Percentiles rank a stretch among this genome's conserved stretches.
Conservation (phyloP, 345 rosid species). For the thale cress (Arabidopsis thaliana) region TAIR10.1 NC_003071.7:10050501-10051000, state of each 20-base stretch:
- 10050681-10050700: neutral
- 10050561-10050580: slow-evolving; percentile 38
- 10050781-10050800: neutral
- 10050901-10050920: no score
- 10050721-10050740: neutral
- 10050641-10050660: no score
- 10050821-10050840: neutral
- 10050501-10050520: neutral
- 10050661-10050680: neutral
- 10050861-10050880: no score
- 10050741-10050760: slow-evolving; percentile 9
- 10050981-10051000: no score
- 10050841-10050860: neutral
- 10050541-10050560: slow-evolving; percentile 22
- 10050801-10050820: neutral
- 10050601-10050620: neutral
- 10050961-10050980: no score
- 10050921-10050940: no score
- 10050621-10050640: no score
- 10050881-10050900: no score
- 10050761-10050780: neutral
- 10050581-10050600: no score
- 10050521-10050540: slow-evolving; percentile 13
- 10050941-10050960: no score
- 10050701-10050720: neutral